Evolutionary conservation across 2,329 filamentous ascomycete genomes (phyloP).

Genomic region (Stagonosporopsis vannaccii): DNA sequence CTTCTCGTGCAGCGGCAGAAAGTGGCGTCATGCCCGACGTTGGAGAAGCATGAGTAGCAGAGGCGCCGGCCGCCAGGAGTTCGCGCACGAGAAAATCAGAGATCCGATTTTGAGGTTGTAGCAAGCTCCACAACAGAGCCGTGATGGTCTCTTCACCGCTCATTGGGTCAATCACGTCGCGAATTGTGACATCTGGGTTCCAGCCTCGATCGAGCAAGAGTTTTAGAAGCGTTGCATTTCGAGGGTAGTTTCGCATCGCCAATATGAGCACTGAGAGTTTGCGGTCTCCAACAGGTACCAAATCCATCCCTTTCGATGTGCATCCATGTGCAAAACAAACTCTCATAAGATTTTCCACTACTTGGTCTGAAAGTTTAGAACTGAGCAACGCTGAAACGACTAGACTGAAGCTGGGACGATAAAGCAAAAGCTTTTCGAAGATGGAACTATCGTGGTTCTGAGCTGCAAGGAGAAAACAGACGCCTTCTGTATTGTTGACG

Average conservation of each 20-base stretch:
- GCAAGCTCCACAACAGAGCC: constrained; percentile 67
- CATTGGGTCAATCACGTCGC: constrained; percentile 55
- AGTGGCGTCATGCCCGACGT: constrained; percentile 64
- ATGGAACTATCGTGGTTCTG: constrained; percentile 27
- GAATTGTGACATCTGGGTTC: constrained; percentile 52
- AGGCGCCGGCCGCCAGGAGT: constrained; percentile 64
- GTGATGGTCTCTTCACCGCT: constrained; percentile 64
- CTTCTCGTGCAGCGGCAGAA: constrained; percentile 65
- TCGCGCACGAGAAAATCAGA: constrained; percentile 65
- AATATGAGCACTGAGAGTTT: constrained; percentile 33
- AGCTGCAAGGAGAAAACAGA: constrained; percentile 42
- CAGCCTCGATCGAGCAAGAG: constrained; percentile 36
- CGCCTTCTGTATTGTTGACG: constrained; percentile 41
- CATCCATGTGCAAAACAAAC: constrained; percentile 63
- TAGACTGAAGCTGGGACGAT: constrained; percentile 59
- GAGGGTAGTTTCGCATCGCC: constrained; percentile 38
- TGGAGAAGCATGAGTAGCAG: constrained; percentile 64
- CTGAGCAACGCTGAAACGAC: constrained; percentile 67
- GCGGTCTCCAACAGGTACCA: constrained; percentile 9
- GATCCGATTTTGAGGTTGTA: constrained; percentile 69
- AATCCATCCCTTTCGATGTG: constrained; percentile 31
- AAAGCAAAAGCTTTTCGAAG: constrained; percentile 40
- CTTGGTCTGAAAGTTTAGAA: constrained; percentile 58
- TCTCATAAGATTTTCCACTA: constrained; percentile 52
- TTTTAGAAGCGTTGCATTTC: constrained; percentile 28